Evolutionary conservation across 306 rosid genomes (phyloP).

Genomic region (Abrus precatorius): DNA sequence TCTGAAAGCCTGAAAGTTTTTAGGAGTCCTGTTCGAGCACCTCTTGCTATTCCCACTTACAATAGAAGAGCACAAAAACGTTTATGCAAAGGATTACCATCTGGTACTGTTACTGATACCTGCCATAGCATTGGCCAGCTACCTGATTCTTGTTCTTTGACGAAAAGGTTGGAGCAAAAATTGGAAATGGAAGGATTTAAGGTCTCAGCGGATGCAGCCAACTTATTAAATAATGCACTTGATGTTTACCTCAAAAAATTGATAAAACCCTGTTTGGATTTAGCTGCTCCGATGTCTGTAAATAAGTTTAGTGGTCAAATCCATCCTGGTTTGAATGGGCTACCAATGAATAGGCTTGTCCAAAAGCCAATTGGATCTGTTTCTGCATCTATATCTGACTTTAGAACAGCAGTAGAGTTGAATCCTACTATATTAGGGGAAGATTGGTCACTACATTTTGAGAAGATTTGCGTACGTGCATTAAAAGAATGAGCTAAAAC

Average conservation of each 20-base stretch:
- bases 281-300: slow-evolving; percentile 55
- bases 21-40: slow-evolving; percentile 64
- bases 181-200: slow-evolving; percentile 64
- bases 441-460: slow-evolving; percentile 70
- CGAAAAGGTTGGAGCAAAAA: slow-evolving; percentile 62
- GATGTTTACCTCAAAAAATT: slow-evolving; percentile 75
- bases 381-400: slow-evolving; percentile 60
- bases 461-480: slow-evolving; percentile 59
- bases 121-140: slow-evolving; percentile 61
- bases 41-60: slow-evolving; percentile 67
- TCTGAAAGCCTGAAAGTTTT: slow-evolving; percentile 47
- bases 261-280: slow-evolving; percentile 74
- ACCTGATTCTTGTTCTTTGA: slow-evolving; percentile 66
- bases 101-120: slow-evolving; percentile 39
- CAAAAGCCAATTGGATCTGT: slow-evolving; percentile 53
- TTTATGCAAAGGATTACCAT: slow-evolving; percentile 34
- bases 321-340: slow-evolving; percentile 48
- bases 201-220: slow-evolving; percentile 61
- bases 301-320: slow-evolving; percentile 42
- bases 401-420: slow-evolving; percentile 66
- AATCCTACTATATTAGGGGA: slow-evolving; percentile 68
- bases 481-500: slow-evolving; percentile 52
- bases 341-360: slow-evolving; percentile 41
- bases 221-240: slow-evolving; percentile 62
- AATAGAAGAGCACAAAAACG: slow-evolving; percentile 45